Evolutionary conservation across 2,329 filamentous ascomycete species (phyloP), one percentile per base, ranked within the genome.

Genomic region (Eutypa lata): DNA sequence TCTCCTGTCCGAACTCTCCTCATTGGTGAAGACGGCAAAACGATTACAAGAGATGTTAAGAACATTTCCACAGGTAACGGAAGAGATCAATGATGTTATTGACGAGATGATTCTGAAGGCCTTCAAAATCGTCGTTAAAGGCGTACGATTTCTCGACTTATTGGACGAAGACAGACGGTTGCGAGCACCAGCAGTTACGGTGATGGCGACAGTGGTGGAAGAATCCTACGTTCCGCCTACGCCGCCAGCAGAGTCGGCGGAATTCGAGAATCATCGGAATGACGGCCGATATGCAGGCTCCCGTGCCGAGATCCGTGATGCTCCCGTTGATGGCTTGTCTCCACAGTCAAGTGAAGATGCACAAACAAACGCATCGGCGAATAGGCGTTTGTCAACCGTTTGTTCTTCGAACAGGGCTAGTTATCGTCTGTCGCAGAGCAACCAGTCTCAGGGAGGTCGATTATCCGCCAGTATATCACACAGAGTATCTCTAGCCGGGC

Each of bases 101-200:
- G 93, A 97, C 65, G 90, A 96, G 68, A 91, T 97, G 83, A 89
- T 97, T 22, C 75, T 96, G 50, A 94, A 92, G 69, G 92, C 92
- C 0, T 97, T 96, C 76, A 91, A 89, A 66, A 91, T 97, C 49
- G 89, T 96, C n/a, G 93, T 87, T 47, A 87, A 93, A 63, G 91
- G 90, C 14, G 91, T 97, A 24, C 82, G 88, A 44, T 97, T 99
- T 65, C 79, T 96, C 42, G 94, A 99, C 61, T 80, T 93, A 2
- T 86, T 94, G 74, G 87, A 89, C 37, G 88, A 84, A 16, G 82
- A 87, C 61, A 71, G 77, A 46, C 74, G 75, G 53, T 67, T 72
- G 40, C 74, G 78, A 50, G 75, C 75, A 8, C 75, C 74, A 28
- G 66, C 82, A 37, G 77, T 86, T 31, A 79, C 80, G n/a, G 72